A percentile compares a stretch with the other conserved stretches of the same genome.
Conservation (phyloP, 192 early-diverging fungal species). For the Backusella macrospora region DNA sequence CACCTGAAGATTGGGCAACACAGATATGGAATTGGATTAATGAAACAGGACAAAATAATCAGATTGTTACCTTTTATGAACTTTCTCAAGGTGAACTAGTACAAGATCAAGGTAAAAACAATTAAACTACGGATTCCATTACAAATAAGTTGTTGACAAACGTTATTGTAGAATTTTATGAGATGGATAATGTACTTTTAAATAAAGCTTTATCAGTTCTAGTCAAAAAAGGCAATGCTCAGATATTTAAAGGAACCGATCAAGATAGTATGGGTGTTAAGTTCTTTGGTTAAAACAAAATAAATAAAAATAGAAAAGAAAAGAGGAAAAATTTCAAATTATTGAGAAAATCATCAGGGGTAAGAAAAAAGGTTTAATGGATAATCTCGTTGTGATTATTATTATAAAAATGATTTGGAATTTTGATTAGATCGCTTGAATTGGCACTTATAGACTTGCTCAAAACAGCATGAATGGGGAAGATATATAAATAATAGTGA, state of each 20-base stretch:
- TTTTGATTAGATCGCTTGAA: no score
- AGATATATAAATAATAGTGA: no score
- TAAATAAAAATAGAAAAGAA: background rate
- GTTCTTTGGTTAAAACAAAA: constrained; percentile 56
- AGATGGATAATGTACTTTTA: constrained; percentile 70
- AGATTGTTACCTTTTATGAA: constrained; percentile 88
- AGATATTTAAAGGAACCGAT: constrained; percentile 71
- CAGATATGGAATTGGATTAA: constrained; percentile 80
- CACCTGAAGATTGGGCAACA: constrained; percentile 88
- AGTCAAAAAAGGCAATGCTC: constrained; percentile 80
- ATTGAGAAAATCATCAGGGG: no score
- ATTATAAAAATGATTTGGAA: no score
- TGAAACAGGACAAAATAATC: constrained; percentile 72
- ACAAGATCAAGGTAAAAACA: constrained; percentile 73
- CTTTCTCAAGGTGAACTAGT: constrained; percentile 83
- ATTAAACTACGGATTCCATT: no score
- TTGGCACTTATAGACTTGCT: no score
- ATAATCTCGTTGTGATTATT: no score
- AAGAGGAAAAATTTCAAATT: no score
- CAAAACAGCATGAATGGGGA: no score
- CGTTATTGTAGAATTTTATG: constrained; percentile 74
- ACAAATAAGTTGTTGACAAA: no score
- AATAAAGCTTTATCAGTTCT: constrained; percentile 80
- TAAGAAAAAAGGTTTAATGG: no score
- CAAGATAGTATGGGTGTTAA: constrained; percentile 85